Conservation (phyloP, 352 stramenopile species). For the Pythium utonaiense region DNA sequence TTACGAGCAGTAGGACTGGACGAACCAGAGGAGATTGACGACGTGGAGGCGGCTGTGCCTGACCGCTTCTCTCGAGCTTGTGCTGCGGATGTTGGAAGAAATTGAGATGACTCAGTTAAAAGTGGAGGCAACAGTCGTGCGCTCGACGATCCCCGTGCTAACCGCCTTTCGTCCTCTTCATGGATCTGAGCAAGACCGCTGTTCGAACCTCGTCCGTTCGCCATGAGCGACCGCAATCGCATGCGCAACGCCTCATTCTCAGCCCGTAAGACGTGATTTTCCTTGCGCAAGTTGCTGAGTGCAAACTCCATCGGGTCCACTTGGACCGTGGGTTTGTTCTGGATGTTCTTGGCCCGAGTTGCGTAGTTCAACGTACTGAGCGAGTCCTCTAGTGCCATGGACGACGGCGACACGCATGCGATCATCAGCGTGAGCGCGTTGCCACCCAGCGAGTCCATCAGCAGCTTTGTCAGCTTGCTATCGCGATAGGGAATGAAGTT, state of each 20-base stretch:
- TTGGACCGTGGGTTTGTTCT: constrained; percentile 74
- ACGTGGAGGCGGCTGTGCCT: neutral
- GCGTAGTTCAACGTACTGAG: constrained; percentile 86
- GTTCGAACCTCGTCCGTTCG: constrained; percentile 3
- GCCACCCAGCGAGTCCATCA: constrained; percentile 83
- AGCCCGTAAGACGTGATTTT: constrained; percentile 51
- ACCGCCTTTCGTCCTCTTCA: constrained; percentile 1
- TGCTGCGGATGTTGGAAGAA: constrained; percentile 9
- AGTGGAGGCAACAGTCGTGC: constrained; percentile 31
- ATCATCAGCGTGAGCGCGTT: constrained; percentile 85
- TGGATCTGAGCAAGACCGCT: constrained; percentile 14
- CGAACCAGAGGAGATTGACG: constrained; percentile 15
- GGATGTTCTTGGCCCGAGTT: constrained; percentile 80
- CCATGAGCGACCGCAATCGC: constrained; percentile 32
- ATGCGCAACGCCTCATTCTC: constrained; percentile 64
- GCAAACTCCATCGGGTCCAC: constrained; percentile 60
- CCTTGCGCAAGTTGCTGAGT: constrained; percentile 54
- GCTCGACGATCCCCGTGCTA: constrained; percentile 19
- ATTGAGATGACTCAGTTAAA: constrained; percentile 22
- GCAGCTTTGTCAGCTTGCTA: constrained; percentile 82
- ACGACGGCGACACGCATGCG: constrained; percentile 72
- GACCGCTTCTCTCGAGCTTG: constrained; percentile 5
- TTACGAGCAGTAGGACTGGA: constrained; percentile 19
- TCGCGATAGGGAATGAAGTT: constrained; percentile 80
- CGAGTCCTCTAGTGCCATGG: constrained; percentile 58